Percentiles rank a stretch among this genome's conserved stretches.
Conservation (phyloP, 345 rosid species). For the thale cress (Arabidopsis thaliana) region TAIR10.1 NC_003074.8:1549001-1549500, state of each 20-base stretch:
- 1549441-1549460: neutral
- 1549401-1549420: neutral
- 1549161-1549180: neutral
- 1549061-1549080: neutral
- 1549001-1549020: no score
- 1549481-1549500: slow-evolving; percentile 6
- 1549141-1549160: neutral
- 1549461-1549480: neutral
- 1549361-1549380: neutral
- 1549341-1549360: neutral
- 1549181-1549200: slow-evolving; percentile 4
- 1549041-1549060: no score
- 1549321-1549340: slow-evolving; percentile 4
- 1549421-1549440: neutral
- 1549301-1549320: neutral
- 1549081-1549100: neutral
- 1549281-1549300: neutral
- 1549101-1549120: neutral
- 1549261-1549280: no score
- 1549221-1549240: slow-evolving; percentile 4
- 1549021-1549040: no score
- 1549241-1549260: slow-evolving; percentile 3
- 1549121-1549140: neutral
- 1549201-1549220: slow-evolving; percentile 13
- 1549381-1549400: neutral